Evolutionary conservation across 345 rosid genomes (phyloP).

Genomic region (Cardamine occulta): DNA sequence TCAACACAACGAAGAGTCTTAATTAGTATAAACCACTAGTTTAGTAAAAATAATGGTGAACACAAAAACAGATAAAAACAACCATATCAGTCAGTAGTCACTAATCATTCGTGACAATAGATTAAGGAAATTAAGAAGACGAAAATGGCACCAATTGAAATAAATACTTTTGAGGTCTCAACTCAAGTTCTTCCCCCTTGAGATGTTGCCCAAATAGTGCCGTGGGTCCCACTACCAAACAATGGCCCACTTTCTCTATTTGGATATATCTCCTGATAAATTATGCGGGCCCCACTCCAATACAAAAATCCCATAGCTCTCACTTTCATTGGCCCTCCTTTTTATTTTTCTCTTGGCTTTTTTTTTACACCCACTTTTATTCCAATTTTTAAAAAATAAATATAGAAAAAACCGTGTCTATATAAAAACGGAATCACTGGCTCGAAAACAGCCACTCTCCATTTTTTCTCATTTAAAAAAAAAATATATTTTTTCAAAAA

Average conservation of each 20-base stretch:
- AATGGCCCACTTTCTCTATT: slow-evolving; percentile 28
- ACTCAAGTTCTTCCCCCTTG: slow-evolving; percentile 40
- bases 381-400: neutral
- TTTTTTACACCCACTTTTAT: neutral
- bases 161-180: neutral
- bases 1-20: neutral
- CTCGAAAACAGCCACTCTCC: slow-evolving; percentile 19
- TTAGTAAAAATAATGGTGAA: neutral
- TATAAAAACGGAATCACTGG: slow-evolving; percentile 26
- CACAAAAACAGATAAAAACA: neutral
- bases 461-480: neutral
- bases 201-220: slow-evolving; percentile 24
- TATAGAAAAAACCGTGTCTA: neutral
- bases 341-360: neutral
- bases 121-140: neutral
- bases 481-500: neutral
- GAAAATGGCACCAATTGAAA: neutral
- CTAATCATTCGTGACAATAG: neutral
- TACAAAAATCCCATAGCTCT: slow-evolving; percentile 42
- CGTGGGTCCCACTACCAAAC: slow-evolving; percentile 23
- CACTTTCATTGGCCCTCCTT: slow-evolving; percentile 33
- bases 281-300: neutral
- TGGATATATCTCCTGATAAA: slow-evolving; percentile 42
- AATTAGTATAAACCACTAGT: neutral
- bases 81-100: neutral